These are phyloP conservation scores for Peniophora sp. DNA, from an alignment of 1,284 basidiomycete species.

Conservation along the genomic window DNA sequence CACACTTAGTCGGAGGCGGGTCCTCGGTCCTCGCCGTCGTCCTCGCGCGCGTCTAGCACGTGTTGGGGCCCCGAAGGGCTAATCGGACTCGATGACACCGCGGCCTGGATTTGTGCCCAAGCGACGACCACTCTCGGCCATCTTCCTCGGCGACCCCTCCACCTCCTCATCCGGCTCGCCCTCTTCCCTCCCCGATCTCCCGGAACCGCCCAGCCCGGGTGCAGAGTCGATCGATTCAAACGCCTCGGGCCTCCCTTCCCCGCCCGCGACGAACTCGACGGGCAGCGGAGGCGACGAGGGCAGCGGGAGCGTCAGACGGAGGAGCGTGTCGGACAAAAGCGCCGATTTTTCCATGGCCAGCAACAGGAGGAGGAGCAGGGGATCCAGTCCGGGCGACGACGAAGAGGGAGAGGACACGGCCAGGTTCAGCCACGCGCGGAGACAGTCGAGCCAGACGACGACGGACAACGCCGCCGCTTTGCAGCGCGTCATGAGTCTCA, in stretches of 20 bases:
- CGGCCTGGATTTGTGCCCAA: slow-evolving; percentile 21
- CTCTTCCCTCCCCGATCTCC: slow-evolving; percentile 49
- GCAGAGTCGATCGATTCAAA: slow-evolving; percentile 26
- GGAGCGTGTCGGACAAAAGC: slow-evolving; percentile 19
- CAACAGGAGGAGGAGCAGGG: slow-evolving; percentile 23
- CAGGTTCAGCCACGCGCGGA: slow-evolving; percentile 35
- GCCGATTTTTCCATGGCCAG: slow-evolving; percentile 28
- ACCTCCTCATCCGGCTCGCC: slow-evolving; percentile 16
- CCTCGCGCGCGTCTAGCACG: too few species aligned
- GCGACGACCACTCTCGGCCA: slow-evolving; percentile 35
- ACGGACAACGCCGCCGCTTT: slow-evolving; percentile 51
- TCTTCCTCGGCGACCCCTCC: slow-evolving; percentile 30
- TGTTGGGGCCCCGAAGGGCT: too few species aligned
- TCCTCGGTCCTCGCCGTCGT: too few species aligned
- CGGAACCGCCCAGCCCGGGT: slow-evolving; percentile 59
- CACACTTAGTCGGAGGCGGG: too few species aligned
- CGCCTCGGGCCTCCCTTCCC: slow-evolving; percentile 64
- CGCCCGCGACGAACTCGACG: slow-evolving; percentile 73
- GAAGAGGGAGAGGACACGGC: slow-evolving; percentile 61
- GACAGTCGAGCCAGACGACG: slow-evolving; percentile 25
- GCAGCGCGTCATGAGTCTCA: slow-evolving; percentile 59
- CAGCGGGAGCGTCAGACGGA: slow-evolving; percentile 36
- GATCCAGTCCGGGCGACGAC: slow-evolving; percentile 23
- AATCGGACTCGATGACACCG: slow-evolving; percentile 26
- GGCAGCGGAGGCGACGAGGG: slow-evolving; percentile 62